Base-by-base conservation (phyloP, 2,329 filamentous ascomycete species). In the Myriosclerotinia scirpicola region DNA sequence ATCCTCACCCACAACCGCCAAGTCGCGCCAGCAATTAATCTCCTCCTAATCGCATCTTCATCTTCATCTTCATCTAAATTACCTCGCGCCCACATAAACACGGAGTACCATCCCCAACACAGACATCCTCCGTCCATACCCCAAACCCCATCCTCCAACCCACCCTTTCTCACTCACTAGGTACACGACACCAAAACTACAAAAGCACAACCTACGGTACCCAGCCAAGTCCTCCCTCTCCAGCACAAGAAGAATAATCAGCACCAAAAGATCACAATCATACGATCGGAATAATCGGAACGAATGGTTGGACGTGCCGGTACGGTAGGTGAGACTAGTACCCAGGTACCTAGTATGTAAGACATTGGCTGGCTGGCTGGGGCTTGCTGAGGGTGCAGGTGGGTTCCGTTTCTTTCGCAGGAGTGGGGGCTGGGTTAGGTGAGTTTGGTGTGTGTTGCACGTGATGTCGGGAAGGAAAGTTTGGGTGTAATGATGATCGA, bases 221-320 rank as follows among this genome's bases (percentile, higher is more conserved):
- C n/a, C n/a, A 26, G 26, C 26, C 3, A 26, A 26, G 26, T 26
- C 26, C 26, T 26, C 26, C 2, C 17, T 40, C 20, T 20, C 40
- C 11, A 53, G 15, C 50, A 53, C 50, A 53, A 26, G 34, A 5
- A n/a, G n/a, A n/a, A n/a, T n/a, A n/a, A n/a, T n/a, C 17, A 40
- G 22, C 12, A 59, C 20, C 40, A n/a, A 15, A 15, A 20, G 9
- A 30, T 14, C 54, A 30, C 40, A 20, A 60, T 60, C 58, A 60
- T 60, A 60, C 58, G 44, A 60, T 60, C 44, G 58, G 58, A 34
- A 60, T 22, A 22, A 60, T 60, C 58, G 58, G 58, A 60, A 60
- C 11, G 20, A 50, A 60, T 26, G 30, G 44, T 60, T 50, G 58
- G 44, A 50, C 44, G 8, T 60, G 44, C 44, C 58, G 58, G 58